phyloP scores from a whole-genome alignment of 2,329 filamentous ascomycete genomes.

The Amesomyces nigricolor region DNA sequence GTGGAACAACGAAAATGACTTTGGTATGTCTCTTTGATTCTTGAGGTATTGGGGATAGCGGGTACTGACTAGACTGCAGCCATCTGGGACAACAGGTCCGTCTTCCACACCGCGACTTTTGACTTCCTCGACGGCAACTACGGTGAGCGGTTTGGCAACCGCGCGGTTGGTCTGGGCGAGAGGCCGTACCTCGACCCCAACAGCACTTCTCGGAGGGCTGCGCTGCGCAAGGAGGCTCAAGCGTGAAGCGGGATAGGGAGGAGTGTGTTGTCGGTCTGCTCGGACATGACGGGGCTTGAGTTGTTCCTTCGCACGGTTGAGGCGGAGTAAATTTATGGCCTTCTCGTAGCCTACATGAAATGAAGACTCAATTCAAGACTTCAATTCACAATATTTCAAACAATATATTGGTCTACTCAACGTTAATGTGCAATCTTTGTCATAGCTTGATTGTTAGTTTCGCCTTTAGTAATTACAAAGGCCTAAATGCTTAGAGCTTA shows the following conservation, averaged over 20 bases:
- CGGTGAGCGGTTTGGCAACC: conserved; percentile 46
- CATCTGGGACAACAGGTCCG: conserved; percentile 58
- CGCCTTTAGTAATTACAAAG: too few relatives aligned
- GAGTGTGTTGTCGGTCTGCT: neutral
- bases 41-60: too few relatives aligned
- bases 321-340: too few relatives aligned
- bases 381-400: too few relatives aligned
- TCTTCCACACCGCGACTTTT: conserved; percentile 53
- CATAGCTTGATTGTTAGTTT: too few relatives aligned
- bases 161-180: conserved; percentile 51
- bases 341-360: too few relatives aligned
- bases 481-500: too few relatives aligned
- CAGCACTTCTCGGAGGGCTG: conserved; percentile 41
- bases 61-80: conserved; percentile 29
- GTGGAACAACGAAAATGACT: conserved; percentile 41
- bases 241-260: neutral
- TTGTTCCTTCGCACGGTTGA: too few relatives aligned
- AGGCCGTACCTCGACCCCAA: conserved; percentile 48
- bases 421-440: too few relatives aligned
- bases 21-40: conserved; percentile 28
- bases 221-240: conserved; percentile 24
- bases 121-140: conserved; percentile 45
- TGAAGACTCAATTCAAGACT: too few relatives aligned
- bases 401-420: too few relatives aligned
- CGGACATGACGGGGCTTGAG: too few relatives aligned